Percentiles rank a stretch among this genome's conserved stretches.
Evolutionary conservation across 805 yeast genomes (phyloP).

Genomic region (Clavispora santaluciae): DNA sequence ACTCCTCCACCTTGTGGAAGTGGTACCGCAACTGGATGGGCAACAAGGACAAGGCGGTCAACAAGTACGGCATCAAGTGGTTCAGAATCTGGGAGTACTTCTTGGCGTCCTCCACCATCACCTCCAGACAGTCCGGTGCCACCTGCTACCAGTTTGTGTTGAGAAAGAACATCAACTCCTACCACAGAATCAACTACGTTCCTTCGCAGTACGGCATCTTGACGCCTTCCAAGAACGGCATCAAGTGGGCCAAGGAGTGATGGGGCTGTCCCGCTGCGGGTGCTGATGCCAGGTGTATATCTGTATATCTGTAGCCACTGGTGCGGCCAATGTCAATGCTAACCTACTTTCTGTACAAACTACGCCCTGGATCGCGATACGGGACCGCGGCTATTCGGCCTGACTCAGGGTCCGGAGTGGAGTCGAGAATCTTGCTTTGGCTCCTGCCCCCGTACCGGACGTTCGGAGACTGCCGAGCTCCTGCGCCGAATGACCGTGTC

Average conservation of each 20-base stretch:
- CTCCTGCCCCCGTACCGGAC: not conserved
- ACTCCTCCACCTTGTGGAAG: constrained; percentile 85
- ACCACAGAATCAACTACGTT: constrained; percentile 76
- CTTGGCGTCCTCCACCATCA: constrained; percentile 75
- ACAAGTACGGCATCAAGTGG: constrained; percentile 86
- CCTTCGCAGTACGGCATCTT: constrained; percentile 73
- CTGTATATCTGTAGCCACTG: too few species aligned
- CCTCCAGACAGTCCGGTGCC: constrained; percentile 90
- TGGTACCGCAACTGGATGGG: constrained; percentile 95
- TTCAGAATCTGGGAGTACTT: constrained; percentile 91
- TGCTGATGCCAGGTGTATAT: too few species aligned
- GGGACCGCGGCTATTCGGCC: too few species aligned
- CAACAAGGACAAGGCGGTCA: constrained; percentile 68
- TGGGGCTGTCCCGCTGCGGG: not conserved
- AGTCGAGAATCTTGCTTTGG: not conserved
- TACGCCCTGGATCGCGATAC: too few species aligned
- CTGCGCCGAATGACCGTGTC: not conserved
- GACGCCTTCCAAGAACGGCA: constrained; percentile 51
- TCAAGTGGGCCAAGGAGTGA: constrained; percentile 49
- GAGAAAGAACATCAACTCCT: constrained; percentile 83
- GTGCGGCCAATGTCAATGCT: too few species aligned
- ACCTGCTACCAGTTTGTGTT: constrained; percentile 86
- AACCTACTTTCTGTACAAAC: too few species aligned
- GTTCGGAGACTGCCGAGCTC: not conserved
- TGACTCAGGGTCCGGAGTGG: not conserved